Base-by-base conservation (phyloP, 495 filamentous ascomycete species). In the Penicillium samsonianum region DNA sequence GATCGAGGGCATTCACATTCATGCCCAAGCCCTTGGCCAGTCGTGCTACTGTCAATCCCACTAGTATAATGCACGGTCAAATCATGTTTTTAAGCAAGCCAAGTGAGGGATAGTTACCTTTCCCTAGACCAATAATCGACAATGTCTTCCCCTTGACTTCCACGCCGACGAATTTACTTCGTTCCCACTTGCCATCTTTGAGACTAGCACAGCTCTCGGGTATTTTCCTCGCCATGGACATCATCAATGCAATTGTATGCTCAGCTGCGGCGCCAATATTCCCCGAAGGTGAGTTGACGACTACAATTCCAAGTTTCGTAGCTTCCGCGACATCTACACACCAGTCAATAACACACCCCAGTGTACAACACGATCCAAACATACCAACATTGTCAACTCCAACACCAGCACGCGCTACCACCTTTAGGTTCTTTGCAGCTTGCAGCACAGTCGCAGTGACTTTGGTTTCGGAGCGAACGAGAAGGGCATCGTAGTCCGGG, bases 391-490 rank as follows among this genome's bases (percentile, higher is more conserved):
- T 90, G 68, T 90, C 87, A 11, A 90, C 87, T 5, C 87, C 87
- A 1, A 90, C 87, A 9, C 87, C 87, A 19, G 87, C 87, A 48
- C 87, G 74, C 10, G 87, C 87, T n/a, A 90, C 86, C 4, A 90
- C 87, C 62, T 85, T 83, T 7, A 90, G 72, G 44, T 78, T 83
- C 50, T 74, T 76, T 5, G 77, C 86, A 5, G 85, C 85, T 6
- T 67, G 63, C 5, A 90, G 78, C 0, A 90, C 71, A 16, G 67
- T 66, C 1, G 84, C 78, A 0, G 84, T 88, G 30, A 89, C 86
- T 62, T 88, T 85, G 11, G 87, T 89, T 65, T 90, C 87, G 41
- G 85, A 88, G 3, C 87, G 84, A 17, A 90, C 82, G 25, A 90
- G 83, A 23, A 90, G 77, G 5, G 82, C 87, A 37, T 89, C 81